Evolutionary conservation across 2,329 filamentous ascomycete genomes (phyloP).

Genomic region (Aspergillus latus): DNA sequence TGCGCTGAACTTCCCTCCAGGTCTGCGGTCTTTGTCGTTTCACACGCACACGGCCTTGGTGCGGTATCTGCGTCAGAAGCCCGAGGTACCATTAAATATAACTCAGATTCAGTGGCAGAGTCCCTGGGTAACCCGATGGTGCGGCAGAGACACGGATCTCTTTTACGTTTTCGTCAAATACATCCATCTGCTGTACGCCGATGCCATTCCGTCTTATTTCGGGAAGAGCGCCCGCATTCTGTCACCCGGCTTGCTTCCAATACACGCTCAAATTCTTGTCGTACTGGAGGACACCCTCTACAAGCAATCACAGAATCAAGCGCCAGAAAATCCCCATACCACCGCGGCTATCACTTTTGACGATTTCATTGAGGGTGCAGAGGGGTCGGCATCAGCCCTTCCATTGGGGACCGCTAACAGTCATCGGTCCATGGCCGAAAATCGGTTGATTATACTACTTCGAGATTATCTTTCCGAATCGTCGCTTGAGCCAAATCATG

Average conservation of each 20-base stretch:
- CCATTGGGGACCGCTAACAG: constrained; percentile 68
- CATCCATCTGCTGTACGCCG: constrained; percentile 74
- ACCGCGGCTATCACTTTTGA: constrained; percentile 63
- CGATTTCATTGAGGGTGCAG: constrained; percentile 63
- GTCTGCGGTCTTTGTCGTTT: constrained; percentile 62
- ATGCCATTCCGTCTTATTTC: constrained; percentile 62
- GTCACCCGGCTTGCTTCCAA: constrained; percentile 73
- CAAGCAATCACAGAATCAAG: constrained; percentile 58
- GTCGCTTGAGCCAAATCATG: constrained; percentile 52
- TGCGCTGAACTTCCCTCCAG: constrained; percentile 67
- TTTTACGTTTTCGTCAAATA: constrained; percentile 92
- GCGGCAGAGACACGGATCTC: constrained; percentile 80
- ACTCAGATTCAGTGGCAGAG: constrained; percentile 80
- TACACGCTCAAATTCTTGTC: constrained; percentile 78
- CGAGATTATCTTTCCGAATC: constrained; percentile 73
- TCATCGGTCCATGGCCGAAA: constrained; percentile 81
- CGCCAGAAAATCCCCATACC: constrained; percentile 45
- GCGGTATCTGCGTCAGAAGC: constrained; percentile 62
- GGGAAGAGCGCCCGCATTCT: constrained; percentile 59
- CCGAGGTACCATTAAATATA: constrained; percentile 66
- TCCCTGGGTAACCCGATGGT: constrained; percentile 82
- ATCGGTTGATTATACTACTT: constrained; percentile 76
- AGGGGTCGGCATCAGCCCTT: constrained; percentile 65
- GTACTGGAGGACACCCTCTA: constrained; percentile 82
- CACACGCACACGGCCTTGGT: constrained; percentile 61